Percentiles rank a stretch among this genome's conserved stretches.
Evolutionary conservation across 768 basidiomycete species (phyloP).

Genomic region (Lactifluus piperatus): DNA sequence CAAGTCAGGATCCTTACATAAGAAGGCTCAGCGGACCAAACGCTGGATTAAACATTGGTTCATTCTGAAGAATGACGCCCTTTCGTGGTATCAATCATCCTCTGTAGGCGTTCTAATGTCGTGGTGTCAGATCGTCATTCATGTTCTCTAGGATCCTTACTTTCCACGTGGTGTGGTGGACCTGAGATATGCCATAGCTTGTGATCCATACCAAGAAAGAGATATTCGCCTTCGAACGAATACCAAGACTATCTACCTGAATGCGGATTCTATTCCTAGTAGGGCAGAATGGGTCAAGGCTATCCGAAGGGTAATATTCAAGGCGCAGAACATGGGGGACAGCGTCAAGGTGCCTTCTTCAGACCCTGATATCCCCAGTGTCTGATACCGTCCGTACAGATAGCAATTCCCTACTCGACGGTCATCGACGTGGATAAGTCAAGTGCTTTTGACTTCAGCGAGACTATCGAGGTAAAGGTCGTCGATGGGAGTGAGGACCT

Average conservation of each 20-base stretch:
- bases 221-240: conserved; percentile 80
- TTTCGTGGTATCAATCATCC: conserved; percentile 95
- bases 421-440: conserved; percentile 86
- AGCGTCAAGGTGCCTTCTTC: conserved; percentile 66
- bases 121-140: not conserved
- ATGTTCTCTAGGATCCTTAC: conserved; percentile 73
- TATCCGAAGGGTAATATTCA: conserved; percentile 89
- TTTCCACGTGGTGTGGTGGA: conserved; percentile 97
- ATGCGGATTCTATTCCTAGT: conserved; percentile 73
- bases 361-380: not conserved
- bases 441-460: conserved; percentile 88
- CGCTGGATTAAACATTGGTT: conserved; percentile 97
- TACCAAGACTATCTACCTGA: conserved; percentile 62
- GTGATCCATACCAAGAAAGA: conserved; percentile 70
- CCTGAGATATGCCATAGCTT: conserved; percentile 84
- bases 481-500: conserved; percentile 73
- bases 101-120: conserved; percentile 43
- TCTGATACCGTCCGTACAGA: conserved; percentile 33
- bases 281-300: conserved; percentile 96
- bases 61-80: conserved; percentile 86
- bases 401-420: conserved; percentile 88
- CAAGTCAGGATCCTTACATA: conserved; percentile 85
- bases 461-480: conserved; percentile 92
- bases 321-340: conserved; percentile 93
- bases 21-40: conserved; percentile 83